These are phyloP conservation scores for Melastoma candidum DNA, from an alignment of 441 rosid genomes.

Conservation along the genomic window DNA sequence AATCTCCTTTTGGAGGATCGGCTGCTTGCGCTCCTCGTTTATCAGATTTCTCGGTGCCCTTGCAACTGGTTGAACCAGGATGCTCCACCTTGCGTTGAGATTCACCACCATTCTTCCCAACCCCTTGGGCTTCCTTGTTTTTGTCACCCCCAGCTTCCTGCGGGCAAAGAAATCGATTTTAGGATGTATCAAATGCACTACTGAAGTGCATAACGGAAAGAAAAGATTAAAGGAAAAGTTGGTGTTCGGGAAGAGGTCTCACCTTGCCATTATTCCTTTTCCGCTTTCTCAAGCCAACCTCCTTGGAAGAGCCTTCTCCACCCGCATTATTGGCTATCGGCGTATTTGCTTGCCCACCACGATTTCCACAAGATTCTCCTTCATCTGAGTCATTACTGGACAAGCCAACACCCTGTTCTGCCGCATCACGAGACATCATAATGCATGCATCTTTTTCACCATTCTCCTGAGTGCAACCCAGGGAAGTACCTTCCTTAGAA, in stretches of 20 bases:
- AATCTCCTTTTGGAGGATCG: conserved; percentile 82
- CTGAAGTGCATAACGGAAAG: conserved; percentile 5
- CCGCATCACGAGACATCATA: conserved; percentile 44
- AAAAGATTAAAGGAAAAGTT: neutral
- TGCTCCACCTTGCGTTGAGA: conserved; percentile 47
- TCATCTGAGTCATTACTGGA: conserved; percentile 82
- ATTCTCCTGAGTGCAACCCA: conserved; percentile 35
- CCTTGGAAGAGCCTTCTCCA: conserved; percentile 47
- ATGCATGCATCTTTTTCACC: conserved; percentile 38
- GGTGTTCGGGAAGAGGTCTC: neutral
- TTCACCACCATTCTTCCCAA: conserved; percentile 38
- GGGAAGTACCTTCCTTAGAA: conserved; percentile 28
- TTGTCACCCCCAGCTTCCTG: conserved; percentile 46
- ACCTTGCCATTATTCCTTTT: conserved; percentile 60
- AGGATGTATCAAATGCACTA: neutral
- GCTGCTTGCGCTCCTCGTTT: conserved; percentile 69
- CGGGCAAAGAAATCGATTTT: conserved; percentile 6
- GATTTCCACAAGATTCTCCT: conserved; percentile 63
- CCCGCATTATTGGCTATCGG: conserved; percentile 34
- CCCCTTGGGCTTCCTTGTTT: conserved; percentile 36
- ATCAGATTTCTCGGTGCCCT: conserved; percentile 49
- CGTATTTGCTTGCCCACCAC: conserved; percentile 43
- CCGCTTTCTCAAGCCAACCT: conserved; percentile 56
- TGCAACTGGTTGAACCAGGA: conserved; percentile 36
- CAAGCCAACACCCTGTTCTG: conserved; percentile 50